These are phyloP conservation scores for Plasmodium vinckei DNA, from an alignment of 169 alveolate genomes.

Conservation along the genomic window DNA sequence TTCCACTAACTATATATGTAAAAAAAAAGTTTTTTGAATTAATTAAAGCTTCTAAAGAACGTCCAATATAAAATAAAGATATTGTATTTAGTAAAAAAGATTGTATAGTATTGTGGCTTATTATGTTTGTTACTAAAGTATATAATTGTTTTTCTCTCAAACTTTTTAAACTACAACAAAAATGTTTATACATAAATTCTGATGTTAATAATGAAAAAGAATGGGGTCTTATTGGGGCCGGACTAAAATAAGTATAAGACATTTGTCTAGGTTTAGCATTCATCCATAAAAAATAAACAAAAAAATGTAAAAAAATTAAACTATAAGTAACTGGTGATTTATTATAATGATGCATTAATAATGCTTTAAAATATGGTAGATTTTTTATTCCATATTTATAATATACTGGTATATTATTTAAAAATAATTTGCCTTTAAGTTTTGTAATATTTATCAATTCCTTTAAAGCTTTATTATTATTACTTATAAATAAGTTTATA, in stretches of 20 bases:
- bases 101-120: conserved; percentile 59
- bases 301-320: conserved; percentile 22
- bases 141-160: conserved; percentile 40
- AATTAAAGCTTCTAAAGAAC: conserved; percentile 22
- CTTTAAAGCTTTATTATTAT: too few relatives aligned
- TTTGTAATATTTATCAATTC: too few relatives aligned
- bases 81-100: conserved; percentile 54
- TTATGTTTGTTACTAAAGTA: conserved; percentile 33
- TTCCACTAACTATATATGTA: conserved; percentile 50
- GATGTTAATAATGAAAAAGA: background rate
- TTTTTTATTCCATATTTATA: background rate
- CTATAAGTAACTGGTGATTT: conserved; percentile 53
- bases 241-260: background rate
- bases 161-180: conserved; percentile 36
- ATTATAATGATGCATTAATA: conserved; percentile 5
- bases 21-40: conserved; percentile 25
- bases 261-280: conserved; percentile 26
- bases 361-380: conserved; percentile 11
- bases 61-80: conserved; percentile 55
- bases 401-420: background rate
- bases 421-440: background rate
- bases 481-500: too few relatives aligned
- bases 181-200: conserved; percentile 43
- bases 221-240: background rate
- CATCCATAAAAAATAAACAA: conserved; percentile 39